Base-by-base conservation (phyloP, 208 protist genomes). In the Leishmania tarentolae region DNA sequence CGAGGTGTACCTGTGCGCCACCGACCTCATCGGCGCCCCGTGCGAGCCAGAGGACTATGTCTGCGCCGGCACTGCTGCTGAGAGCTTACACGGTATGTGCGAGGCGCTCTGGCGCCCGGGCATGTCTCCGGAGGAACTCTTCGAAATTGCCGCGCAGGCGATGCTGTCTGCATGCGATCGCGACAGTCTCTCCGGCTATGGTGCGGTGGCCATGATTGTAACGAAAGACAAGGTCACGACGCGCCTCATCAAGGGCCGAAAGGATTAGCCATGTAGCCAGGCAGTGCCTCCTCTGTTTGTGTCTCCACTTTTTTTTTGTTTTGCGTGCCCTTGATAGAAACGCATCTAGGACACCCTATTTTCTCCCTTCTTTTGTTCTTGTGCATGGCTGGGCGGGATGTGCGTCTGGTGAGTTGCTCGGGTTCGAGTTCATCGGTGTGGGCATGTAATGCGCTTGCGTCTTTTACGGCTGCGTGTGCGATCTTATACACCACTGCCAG, bases 81-180 rank as follows among this genome's bases (percentile, higher is more conserved):
- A 99, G 83, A 95, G 94, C 59, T 90, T 99, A n/a, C 98, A 99
- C 83, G 99, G 99, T 80, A 98, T 99, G 92, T 99, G 98, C 88
- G 99, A 99, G 91, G 92, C 94, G 11, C 90, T 99, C 57, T 99
- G 95, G 89, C 90, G 94, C 65, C 96, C 97, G 31, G 92, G 98
- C 82, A 81, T 99, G 74, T 91, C 88, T 13, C 87, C 98, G 5
- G 99, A 99, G 74, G 98, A 99, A 75, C 91, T 99, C 15, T 99
- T 99, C 84, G 98, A 99, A 87, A 88, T 98, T 37, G 94, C 96
- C 21, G 93, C 95, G 11, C 97, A 98, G 92, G 95, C 97, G 56
- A 95, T 99, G 89, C 87, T 99, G 4, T 96, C 98, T 19, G 95
- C 98, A 37, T 92, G 99, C 68, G 98, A 99, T 85, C 95, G 99